A percentile compares a stretch with the other conserved stretches of the same genome.
phyloP scores from a whole-genome alignment of 1,284 basidiomycete species.

The Cryptococcus hybrid region DNA sequence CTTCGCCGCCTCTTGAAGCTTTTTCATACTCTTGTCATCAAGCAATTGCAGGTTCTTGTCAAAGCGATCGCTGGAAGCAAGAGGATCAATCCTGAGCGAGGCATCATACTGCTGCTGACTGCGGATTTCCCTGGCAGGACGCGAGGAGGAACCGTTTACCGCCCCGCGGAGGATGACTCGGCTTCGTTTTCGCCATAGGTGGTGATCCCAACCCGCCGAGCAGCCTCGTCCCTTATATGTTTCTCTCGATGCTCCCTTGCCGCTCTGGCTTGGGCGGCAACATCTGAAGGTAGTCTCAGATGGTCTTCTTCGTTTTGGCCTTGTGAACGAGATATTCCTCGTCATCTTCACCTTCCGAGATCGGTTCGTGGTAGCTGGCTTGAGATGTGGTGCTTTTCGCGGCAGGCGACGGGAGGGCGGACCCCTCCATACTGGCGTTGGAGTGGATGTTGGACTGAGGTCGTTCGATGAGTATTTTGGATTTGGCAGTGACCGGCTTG shows the following conservation, averaged over 20 bases:
- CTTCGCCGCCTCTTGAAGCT: conserved; percentile 60
- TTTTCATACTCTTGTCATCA: conserved; percentile 40
- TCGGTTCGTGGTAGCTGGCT: conserved; percentile 69
- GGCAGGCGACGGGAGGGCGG: conserved; percentile 42
- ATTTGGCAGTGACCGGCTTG: conserved; percentile 76
- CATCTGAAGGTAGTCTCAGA: conserved; percentile 67
- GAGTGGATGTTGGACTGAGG: conserved; percentile 53
- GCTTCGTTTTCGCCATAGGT: neutral
- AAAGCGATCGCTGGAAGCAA: conserved; percentile 74
- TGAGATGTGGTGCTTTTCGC: conserved; percentile 20
- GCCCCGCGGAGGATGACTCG: neutral
- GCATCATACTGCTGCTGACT: conserved; percentile 38
- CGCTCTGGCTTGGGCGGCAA: conserved; percentile 73
- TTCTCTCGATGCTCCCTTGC: conserved; percentile 80
- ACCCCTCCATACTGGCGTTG: conserved; percentile 50
- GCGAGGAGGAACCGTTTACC: neutral
- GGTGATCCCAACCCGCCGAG: conserved; percentile 14
- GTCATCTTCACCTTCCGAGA: conserved; percentile 77
- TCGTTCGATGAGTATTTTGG: conserved; percentile 68
- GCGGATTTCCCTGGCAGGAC: neutral
- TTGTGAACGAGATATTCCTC: conserved; percentile 65
- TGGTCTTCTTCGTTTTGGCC: conserved; percentile 75
- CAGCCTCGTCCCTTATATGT: conserved; percentile 60
- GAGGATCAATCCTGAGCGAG: conserved; percentile 73
- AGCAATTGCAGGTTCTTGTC: conserved; percentile 60